Evolutionary conservation across 306 rosid species (phyloP).

Genomic region (Vigna angularis): DNA sequence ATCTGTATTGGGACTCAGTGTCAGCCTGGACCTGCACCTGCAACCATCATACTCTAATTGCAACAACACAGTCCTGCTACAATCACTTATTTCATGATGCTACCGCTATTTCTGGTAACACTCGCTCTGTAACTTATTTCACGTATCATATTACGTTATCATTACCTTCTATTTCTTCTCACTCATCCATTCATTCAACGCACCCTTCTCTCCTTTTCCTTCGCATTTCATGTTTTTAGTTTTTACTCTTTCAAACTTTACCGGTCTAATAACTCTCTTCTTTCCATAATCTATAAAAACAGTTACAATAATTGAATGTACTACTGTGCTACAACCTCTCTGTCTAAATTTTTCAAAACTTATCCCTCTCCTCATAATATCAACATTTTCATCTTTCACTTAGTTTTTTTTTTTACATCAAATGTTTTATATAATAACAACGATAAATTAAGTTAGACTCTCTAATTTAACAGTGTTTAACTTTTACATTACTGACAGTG

Average conservation of each 20-base stretch:
- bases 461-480: not conserved
- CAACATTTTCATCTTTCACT: no score
- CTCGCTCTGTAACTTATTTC: not conserved
- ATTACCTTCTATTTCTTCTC: constrained; percentile 26
- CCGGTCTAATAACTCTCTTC: not conserved
- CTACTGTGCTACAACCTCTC: no score
- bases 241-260: not conserved
- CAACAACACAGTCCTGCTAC: constrained; percentile 29
- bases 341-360: no score
- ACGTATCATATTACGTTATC: not conserved
- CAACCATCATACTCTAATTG: constrained; percentile 41
- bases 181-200: not conserved
- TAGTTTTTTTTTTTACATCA: no score
- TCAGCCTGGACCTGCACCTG: constrained; percentile 37
- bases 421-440: no score
- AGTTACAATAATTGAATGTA: no score
- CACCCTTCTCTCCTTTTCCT: not conserved
- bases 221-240: not conserved
- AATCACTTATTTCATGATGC: constrained; percentile 38
- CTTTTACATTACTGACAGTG: not conserved
- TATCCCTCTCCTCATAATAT: no score
- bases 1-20: constrained; percentile 19
- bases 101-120: not conserved
- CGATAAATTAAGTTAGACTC: not conserved
- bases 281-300: no score